A percentile compares a stretch with the other conserved stretches of the same genome.
phyloP scores from a whole-genome alignment of 495 filamentous ascomycete genomes.

The Penicillium paradoxum region DNA sequence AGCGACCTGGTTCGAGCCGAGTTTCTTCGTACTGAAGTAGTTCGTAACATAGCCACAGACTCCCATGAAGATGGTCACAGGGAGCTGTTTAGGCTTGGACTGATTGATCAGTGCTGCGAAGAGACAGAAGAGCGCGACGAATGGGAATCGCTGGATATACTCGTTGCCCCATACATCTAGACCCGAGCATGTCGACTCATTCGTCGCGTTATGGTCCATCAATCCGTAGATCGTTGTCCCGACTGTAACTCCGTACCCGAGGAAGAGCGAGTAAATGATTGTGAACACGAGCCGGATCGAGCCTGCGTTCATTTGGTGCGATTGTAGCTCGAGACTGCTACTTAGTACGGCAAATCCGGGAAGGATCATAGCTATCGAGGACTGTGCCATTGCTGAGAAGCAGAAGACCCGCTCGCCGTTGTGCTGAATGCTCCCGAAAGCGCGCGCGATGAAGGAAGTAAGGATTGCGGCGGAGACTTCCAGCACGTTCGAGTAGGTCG shows the following conservation, averaged over 20 bases:
- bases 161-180: conserved; percentile 36
- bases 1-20: conserved; percentile 69
- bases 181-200: conserved; percentile 53
- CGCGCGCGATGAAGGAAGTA: conserved; percentile 77
- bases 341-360: conserved; percentile 80
- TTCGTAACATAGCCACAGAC: conserved; percentile 75
- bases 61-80: conserved; percentile 72
- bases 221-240: conserved; percentile 86
- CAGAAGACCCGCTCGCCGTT: conserved; percentile 60
- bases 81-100: conserved; percentile 77
- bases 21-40: conserved; percentile 63
- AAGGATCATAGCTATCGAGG: conserved; percentile 83
- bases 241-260: conserved; percentile 93
- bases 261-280: conserved; percentile 87
- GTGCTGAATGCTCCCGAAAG: conserved; percentile 66
- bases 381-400: conserved; percentile 82
- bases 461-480: conserved; percentile 78
- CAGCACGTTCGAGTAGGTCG: conserved; percentile 75
- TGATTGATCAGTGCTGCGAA: conserved; percentile 81
- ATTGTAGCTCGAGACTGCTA: conserved; percentile 79
- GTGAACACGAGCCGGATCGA: conserved; percentile 90
- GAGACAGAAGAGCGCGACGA: conserved; percentile 68
- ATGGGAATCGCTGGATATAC: conserved; percentile 47
- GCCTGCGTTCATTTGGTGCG: conserved; percentile 75
- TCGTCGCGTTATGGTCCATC: conserved; percentile 67